Percentiles rank a stretch among this genome's conserved stretches.
These are phyloP conservation scores for Erysiphe neolycopersici DNA, from an alignment of 2,329 filamentous ascomycete species.

Conservation along the genomic window DNA sequence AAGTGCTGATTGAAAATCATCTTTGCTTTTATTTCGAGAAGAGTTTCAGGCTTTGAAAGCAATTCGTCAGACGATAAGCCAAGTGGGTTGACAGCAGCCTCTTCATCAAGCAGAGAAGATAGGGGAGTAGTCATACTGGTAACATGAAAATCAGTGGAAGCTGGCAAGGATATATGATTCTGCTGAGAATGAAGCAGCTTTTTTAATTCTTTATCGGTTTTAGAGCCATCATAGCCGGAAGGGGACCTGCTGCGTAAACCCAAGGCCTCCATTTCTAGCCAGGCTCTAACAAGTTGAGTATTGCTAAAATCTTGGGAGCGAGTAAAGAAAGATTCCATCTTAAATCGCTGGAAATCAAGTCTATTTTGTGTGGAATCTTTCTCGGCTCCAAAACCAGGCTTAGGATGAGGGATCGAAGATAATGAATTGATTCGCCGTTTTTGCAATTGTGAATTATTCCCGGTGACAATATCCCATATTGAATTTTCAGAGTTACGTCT, in stretches of 20 bases:
- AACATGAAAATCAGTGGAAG: slow-evolving; percentile 6
- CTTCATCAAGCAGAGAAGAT: slow-evolving; percentile 6
- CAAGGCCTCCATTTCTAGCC: slow-evolving; percentile 6
- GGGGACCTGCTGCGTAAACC: slow-evolving; percentile 7
- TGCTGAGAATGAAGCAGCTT: slow-evolving; percentile 1
- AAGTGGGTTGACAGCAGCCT: slow-evolving; percentile 1
- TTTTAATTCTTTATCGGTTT: slow-evolving; percentile 6
- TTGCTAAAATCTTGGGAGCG: slow-evolving; percentile 1
- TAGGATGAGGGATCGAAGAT: slow-evolving; percentile 3
- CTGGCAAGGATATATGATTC: not conserved
- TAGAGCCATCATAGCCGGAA: slow-evolving; percentile 9
- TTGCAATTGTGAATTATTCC: slow-evolving; percentile 1
- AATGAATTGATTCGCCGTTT: slow-evolving; percentile 8
- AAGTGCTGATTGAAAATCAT: slow-evolving; percentile 8
- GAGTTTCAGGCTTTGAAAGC: slow-evolving; percentile 1
- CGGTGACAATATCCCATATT: slow-evolving; percentile 8
- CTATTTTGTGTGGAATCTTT: slow-evolving; percentile 3
- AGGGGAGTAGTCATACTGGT: slow-evolving; percentile 8
- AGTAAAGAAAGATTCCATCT: not conserved
- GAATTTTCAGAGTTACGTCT: slow-evolving; percentile 14
- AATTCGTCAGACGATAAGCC: not conserved
- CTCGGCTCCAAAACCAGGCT: not conserved
- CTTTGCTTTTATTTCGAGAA: slow-evolving; percentile 7
- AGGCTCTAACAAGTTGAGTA: slow-evolving; percentile 6
- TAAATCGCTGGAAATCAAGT: not conserved